Base-by-base conservation (phyloP, 306 rosid genomes). In the Prunus salicina region DNA sequence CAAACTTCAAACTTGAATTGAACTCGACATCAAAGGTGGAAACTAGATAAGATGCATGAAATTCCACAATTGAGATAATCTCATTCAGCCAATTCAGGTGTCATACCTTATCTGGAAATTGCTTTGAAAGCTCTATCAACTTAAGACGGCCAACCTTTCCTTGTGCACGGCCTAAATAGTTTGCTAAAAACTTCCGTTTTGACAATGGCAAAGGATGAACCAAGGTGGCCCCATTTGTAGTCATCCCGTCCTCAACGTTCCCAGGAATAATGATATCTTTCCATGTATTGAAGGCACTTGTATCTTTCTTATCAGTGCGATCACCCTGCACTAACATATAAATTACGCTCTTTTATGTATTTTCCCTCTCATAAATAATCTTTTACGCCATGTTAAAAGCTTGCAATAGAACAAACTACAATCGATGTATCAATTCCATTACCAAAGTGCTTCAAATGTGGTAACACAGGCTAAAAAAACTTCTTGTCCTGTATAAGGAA, bases 201-300 rank as follows among this genome's bases (percentile, higher is more conserved):
- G 96, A 79, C 75, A 95, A 72, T 74, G 97, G 97, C 80, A 92
- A 77, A 78, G 98, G 97, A 72, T 83, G 88, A 79, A 89, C 87
- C 47, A 84, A 66, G 25, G 82, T 72, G 65, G 76, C 76, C 50
- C 79, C 85, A 69, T 64, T 47, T 70, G 82, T 86, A 66, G 97
- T 96, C 96, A 92, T 86, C 56, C 86, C 86, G 41, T 88, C 97
- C 76, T 92, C 98, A 67, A 92, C 83, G 78, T 96, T 91, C 55
- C 99, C 98, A n/a, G 99, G 99, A 81, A 95, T 87, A 81, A 95
- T 90, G 74, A 95, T 89, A 85, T 95, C 98, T 89, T 95, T 95
- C 97, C 98, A 95, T 1, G 99, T 89, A 89, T 92, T 91, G 75
- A 92, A 95, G 71, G 97, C 93, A 83, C 89, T 95, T 25, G 85